These are phyloP conservation scores for Gynochthodes officinalis DNA, from an alignment of 257 asterid genomes.

Conservation along the genomic window DNA sequence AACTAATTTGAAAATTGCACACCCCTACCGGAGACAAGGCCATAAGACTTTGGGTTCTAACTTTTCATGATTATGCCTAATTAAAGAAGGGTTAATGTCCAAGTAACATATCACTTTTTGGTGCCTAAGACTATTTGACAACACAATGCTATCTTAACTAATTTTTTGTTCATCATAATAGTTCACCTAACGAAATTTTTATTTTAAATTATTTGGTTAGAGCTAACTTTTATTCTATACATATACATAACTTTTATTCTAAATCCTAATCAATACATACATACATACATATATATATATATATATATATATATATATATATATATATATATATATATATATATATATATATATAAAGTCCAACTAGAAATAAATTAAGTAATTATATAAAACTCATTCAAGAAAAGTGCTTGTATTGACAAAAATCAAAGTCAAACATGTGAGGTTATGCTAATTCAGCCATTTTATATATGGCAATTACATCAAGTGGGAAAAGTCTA, in stretches of 20 bases:
- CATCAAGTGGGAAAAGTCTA: background rate
- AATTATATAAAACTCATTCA: background rate
- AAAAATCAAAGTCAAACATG: background rate
- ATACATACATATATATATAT: no score
- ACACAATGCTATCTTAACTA: slow-evolving; percentile 8
- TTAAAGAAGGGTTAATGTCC: slow-evolving; percentile 25
- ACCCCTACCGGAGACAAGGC: slow-evolving; percentile 33
- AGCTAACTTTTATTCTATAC: background rate
- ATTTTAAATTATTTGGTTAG: background rate
- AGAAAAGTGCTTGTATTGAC: background rate
- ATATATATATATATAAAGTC: no score
- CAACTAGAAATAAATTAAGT: no score
- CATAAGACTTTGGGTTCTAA: slow-evolving; percentile 42
- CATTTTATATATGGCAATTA: background rate
- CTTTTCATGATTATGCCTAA: slow-evolving; percentile 39
- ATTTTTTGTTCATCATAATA: background rate
- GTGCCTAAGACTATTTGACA: slow-evolving; percentile 20
- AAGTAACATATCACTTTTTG: slow-evolving; percentile 17
- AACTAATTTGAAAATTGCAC: no score
- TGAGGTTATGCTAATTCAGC: background rate
- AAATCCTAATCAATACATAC: no score
- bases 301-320: no score
- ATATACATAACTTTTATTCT: no score
- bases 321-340: no score
- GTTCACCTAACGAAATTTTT: slow-evolving; percentile 1